Percentiles rank a stretch among this genome's conserved stretches.
Evolutionary conservation across 2,329 filamentous ascomycete species (phyloP).

Genomic region (Trichoderma pleuroti): DNA sequence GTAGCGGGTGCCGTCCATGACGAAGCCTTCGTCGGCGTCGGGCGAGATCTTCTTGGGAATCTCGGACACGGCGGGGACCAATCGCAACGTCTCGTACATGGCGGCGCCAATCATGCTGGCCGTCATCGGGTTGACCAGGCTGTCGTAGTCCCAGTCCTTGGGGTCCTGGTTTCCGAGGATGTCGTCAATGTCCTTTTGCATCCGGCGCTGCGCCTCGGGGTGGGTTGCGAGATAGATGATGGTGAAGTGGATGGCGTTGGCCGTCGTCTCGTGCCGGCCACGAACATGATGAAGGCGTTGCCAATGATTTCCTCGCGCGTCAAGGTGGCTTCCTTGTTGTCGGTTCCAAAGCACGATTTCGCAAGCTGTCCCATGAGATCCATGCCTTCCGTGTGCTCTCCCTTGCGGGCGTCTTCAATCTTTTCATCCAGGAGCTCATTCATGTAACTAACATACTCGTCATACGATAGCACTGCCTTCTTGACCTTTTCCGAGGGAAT

Average conservation of each 20-base stretch:
- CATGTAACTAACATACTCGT: conserved; percentile 68
- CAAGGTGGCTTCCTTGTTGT: conserved; percentile 38
- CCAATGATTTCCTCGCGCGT: conserved; percentile 65
- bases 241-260: conserved; percentile 70
- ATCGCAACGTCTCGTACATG: conserved; percentile 72
- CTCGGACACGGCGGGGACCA: conserved; percentile 66
- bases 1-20: conserved; percentile 54
- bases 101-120: conserved; percentile 68
- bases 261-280: conserved; percentile 79
- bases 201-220: conserved; percentile 57
- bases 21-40: conserved; percentile 57
- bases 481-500: conserved; percentile 52
- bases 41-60: conserved; percentile 64
- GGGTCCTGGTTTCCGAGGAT: conserved; percentile 59
- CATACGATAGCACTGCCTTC: conserved; percentile 51
- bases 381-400: conserved; percentile 44
- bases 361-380: conserved; percentile 53
- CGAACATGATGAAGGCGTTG: conserved; percentile 65
- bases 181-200: conserved; percentile 67
- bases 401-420: conserved; percentile 38
- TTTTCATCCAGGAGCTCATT: conserved; percentile 64
- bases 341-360: conserved; percentile 36
- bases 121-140: conserved; percentile 61
- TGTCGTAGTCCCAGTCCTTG: conserved; percentile 67
- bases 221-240: conserved; percentile 65